Conservation (phyloP, 129 eudicot species). For the Kitagawia praeruptora region DNA sequence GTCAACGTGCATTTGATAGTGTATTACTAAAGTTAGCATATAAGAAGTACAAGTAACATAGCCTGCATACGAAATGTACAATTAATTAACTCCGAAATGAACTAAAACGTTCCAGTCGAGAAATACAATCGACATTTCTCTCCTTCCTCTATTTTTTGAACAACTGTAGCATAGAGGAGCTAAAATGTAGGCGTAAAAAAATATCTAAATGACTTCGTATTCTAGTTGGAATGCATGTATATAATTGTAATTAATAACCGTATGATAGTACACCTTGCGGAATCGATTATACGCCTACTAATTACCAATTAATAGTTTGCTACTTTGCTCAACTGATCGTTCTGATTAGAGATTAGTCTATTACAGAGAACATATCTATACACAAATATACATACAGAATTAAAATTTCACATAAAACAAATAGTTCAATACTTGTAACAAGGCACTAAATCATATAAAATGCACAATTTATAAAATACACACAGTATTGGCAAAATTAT, state of each 20-base stretch:
- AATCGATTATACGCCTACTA: neutral
- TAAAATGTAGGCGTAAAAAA: neutral
- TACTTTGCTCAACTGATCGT: neutral
- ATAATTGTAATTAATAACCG: neutral
- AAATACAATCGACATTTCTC: neutral
- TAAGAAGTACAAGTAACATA: neutral
- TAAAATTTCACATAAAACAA: neutral
- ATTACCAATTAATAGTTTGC: too few relatives aligned
- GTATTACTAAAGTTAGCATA: neutral
- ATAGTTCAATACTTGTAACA: neutral
- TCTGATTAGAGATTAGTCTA: neutral
- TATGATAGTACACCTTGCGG: neutral
- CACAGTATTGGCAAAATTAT: neutral
- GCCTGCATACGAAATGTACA: neutral
- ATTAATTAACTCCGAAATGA: too few relatives aligned
- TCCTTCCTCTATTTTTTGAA: neutral
- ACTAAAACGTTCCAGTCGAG: neutral
- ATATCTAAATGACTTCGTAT: neutral
- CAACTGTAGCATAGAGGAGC: neutral
- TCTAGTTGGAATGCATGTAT: neutral
- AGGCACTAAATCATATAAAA: neutral
- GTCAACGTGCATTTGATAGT: neutral
- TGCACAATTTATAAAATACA: neutral
- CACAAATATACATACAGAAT: neutral
- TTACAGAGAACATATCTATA: neutral